Percentiles rank a stretch among this genome's conserved stretches.
These are phyloP conservation scores for Solanum hybrid DNA, from an alignment of 305 asterid genomes.

Conservation along the genomic window DNA sequence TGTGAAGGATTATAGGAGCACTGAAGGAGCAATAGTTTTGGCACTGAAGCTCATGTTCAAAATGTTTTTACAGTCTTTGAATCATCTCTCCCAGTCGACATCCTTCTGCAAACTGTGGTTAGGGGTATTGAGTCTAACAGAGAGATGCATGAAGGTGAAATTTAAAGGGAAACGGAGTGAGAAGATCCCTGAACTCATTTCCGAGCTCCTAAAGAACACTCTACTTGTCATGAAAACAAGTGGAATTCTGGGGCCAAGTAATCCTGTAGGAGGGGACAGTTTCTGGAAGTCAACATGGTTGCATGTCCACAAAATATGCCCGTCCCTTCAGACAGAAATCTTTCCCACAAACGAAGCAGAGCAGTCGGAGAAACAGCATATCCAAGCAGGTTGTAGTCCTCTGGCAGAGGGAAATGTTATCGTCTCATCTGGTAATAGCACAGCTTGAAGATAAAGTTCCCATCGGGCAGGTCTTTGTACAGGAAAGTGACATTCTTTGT, in stretches of 20 bases:
- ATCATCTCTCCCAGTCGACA: slow-evolving; percentile 37
- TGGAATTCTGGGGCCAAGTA: slow-evolving; percentile 53
- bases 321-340: slow-evolving; percentile 59
- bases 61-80: slow-evolving; percentile 53
- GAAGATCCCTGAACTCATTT: slow-evolving; percentile 71
- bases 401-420: slow-evolving; percentile 48
- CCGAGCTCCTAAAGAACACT: slow-evolving; percentile 84
- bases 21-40: slow-evolving; percentile 59
- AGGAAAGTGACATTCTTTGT: neutral
- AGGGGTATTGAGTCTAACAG: slow-evolving; percentile 49
- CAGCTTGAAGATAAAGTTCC: slow-evolving; percentile 30
- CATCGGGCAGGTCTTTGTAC: neutral
- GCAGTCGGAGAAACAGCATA: slow-evolving; percentile 32
- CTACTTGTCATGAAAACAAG: slow-evolving; percentile 68
- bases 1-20: slow-evolving; percentile 59
- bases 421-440: slow-evolving; percentile 42
- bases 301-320: slow-evolving; percentile 56
- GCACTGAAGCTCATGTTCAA: slow-evolving; percentile 63
- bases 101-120: slow-evolving; percentile 70
- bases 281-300: slow-evolving; percentile 84
- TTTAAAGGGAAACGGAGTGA: slow-evolving; percentile 74
- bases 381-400: slow-evolving; percentile 39
- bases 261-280: slow-evolving; percentile 50
- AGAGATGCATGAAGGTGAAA: slow-evolving; percentile 47
- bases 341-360: slow-evolving; percentile 59